phyloP scores from a whole-genome alignment of 1,139 yeast genomes.

The Candida dubliniensis region DNA sequence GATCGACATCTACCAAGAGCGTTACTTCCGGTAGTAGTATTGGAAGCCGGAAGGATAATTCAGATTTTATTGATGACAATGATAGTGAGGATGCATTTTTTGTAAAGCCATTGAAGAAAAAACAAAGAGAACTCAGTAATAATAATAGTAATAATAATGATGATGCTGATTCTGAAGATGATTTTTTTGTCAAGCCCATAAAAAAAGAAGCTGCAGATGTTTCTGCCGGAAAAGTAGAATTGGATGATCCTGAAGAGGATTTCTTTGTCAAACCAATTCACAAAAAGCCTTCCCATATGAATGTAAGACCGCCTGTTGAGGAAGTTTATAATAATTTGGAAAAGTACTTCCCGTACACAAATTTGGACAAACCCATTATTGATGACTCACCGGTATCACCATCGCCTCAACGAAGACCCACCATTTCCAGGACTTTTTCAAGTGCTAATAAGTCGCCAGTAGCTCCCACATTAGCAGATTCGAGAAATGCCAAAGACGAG shows the following conservation, averaged over 20 bases:
- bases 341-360: slow-evolving; percentile 87
- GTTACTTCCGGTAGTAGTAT: slow-evolving; percentile 4
- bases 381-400: slow-evolving; percentile 75
- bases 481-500: slow-evolving; percentile 13
- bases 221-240: background rate
- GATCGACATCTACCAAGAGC: slow-evolving; percentile 4
- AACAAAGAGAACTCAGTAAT: background rate
- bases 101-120: slow-evolving; percentile 40
- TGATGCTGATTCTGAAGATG: slow-evolving; percentile 25
- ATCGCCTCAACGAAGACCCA: slow-evolving; percentile 25
- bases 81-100: slow-evolving; percentile 56
- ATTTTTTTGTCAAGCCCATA: slow-evolving; percentile 33
- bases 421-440: slow-evolving; percentile 49
- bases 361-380: slow-evolving; percentile 87
- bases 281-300: slow-evolving; percentile 23
- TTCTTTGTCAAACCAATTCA: slow-evolving; percentile 27
- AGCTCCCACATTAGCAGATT: slow-evolving; percentile 15
- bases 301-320: slow-evolving; percentile 90
- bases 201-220: slow-evolving; percentile 8
- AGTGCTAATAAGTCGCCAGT: slow-evolving; percentile 48
- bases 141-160: slow-evolving; percentile 4
- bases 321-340: slow-evolving; percentile 90
- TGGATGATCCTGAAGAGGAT: background rate
- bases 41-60: slow-evolving; percentile 6
- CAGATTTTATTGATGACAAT: slow-evolving; percentile 30